Percentiles rank a stretch among this genome's conserved stretches.
These are phyloP conservation scores for Chalaropsis ovoidea DNA, from an alignment of 2,329 filamentous ascomycete species.

Conservation along the genomic window DNA sequence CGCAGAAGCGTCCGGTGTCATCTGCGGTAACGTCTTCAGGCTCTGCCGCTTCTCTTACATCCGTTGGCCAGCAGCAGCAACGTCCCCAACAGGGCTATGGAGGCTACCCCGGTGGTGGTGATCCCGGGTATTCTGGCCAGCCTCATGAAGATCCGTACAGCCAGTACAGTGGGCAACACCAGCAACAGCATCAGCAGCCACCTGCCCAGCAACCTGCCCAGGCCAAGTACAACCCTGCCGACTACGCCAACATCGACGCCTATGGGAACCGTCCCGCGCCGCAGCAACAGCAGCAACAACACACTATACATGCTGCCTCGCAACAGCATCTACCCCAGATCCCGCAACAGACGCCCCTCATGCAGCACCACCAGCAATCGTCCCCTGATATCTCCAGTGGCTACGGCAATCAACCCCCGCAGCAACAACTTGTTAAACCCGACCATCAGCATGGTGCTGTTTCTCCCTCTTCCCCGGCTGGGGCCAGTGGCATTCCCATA, in stretches of 20 bases:
- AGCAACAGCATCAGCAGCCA: conserved; percentile 32
- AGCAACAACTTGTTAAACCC: conserved; percentile 35
- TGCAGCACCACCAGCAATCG: conserved; percentile 29
- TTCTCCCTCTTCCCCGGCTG: conserved; percentile 30
- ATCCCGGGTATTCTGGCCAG: conserved; percentile 14
- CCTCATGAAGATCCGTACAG: conserved; percentile 18
- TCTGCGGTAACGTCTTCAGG: conserved; percentile 45
- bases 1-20: conserved; percentile 31
- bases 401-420: conserved; percentile 30
- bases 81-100: conserved; percentile 33
- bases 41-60: conserved; percentile 47
- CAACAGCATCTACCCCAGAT: conserved; percentile 20
- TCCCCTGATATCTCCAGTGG: conserved; percentile 25
- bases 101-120: conserved; percentile 24
- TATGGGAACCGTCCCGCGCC: conserved; percentile 36
- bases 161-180: conserved; percentile 30
- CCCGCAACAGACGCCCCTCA: conserved; percentile 28
- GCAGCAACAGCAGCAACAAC: conserved; percentile 34
- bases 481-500: conserved; percentile 21
- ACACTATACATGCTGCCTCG: conserved; percentile 25
- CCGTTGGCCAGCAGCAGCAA: conserved; percentile 42
- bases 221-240: conserved; percentile 65
- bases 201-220: conserved; percentile 39
- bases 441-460: conserved; percentile 27
- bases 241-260: conserved; percentile 55